Percentiles rank a stretch among this genome's conserved stretches.
These are phyloP conservation scores for Salix purpurea DNA, from an alignment of 345 rosid species.

Conservation along the genomic window DNA sequence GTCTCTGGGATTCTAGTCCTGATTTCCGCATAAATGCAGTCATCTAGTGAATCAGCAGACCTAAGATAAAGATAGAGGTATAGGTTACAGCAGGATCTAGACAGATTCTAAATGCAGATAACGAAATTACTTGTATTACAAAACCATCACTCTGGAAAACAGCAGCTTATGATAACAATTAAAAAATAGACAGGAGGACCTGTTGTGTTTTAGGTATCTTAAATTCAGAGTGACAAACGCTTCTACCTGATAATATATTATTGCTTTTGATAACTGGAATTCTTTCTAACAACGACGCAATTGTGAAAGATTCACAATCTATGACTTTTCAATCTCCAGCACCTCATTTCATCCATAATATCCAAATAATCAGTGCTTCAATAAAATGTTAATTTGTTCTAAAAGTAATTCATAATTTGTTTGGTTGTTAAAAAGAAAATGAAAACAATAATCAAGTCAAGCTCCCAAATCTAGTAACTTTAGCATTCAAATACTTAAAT, in stretches of 20 bases:
- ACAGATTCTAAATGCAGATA: not conserved
- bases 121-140: not conserved
- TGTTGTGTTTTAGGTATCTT: not conserved
- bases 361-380: not conserved
- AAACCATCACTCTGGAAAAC: not conserved
- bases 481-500: not conserved
- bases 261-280: not conserved
- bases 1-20: conserved; percentile 81
- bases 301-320: not conserved
- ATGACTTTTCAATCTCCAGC: not conserved
- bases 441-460: not conserved
- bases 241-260: not conserved
- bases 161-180: not conserved
- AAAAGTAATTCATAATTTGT: not conserved
- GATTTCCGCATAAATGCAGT: conserved; percentile 84
- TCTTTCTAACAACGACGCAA: not conserved
- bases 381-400: not conserved
- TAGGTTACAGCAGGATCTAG: not conserved
- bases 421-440: not conserved
- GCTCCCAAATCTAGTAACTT: not conserved
- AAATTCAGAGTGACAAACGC: not conserved
- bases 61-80: conserved; percentile 28
- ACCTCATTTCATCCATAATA: not conserved
- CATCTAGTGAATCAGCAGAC: conserved; percentile 65
- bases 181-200: not conserved